Percentiles rank a stretch among this genome's conserved stretches.
These are phyloP conservation scores for Rhynchosporium agropyri DNA, from an alignment of 2,329 filamentous ascomycete genomes.

Conservation along the genomic window DNA sequence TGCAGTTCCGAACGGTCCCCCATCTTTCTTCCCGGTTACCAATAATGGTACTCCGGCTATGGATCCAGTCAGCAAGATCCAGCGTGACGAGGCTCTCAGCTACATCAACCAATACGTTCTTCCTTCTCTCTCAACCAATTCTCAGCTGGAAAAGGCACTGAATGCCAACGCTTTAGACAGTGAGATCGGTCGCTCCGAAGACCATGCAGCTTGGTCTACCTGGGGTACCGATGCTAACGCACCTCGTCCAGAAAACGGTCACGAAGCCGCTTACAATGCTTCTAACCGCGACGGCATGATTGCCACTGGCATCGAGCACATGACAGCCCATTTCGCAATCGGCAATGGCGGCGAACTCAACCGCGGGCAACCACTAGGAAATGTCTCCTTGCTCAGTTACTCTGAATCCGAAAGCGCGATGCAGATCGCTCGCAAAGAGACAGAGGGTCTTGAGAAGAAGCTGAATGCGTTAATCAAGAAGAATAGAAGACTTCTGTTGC, in stretches of 20 bases:
- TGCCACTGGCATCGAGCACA: constrained; percentile 39
- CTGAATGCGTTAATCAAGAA: constrained; percentile 61
- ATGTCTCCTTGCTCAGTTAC: constrained; percentile 57
- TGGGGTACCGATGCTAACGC: constrained; percentile 35
- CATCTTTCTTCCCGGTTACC: constrained; percentile 60
- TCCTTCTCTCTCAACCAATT: constrained; percentile 47
- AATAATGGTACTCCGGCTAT: constrained; percentile 44
- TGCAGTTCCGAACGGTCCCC: constrained; percentile 64
- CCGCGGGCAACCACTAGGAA: constrained; percentile 37
- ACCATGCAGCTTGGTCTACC: constrained; percentile 35
- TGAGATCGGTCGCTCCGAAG: constrained; percentile 37
- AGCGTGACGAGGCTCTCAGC: constrained; percentile 65
- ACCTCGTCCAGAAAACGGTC: constrained; percentile 24
- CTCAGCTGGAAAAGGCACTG: constrained; percentile 43
- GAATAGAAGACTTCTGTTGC: constrained; percentile 57
- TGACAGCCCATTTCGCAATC: constrained; percentile 41
- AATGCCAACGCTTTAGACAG: constrained; percentile 40
- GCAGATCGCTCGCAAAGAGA: constrained; percentile 56
- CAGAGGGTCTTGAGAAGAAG: constrained; percentile 63
- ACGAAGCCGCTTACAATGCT: constrained; percentile 31
- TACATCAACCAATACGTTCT: constrained; percentile 72
- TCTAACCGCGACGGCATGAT: constrained; percentile 38
- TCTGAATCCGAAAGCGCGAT: constrained; percentile 63
- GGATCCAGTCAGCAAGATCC: constrained; percentile 66
- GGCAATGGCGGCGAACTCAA: constrained; percentile 35